Evolutionary conservation across 2,329 filamentous ascomycete species (phyloP).

Genomic region (Stachybotrys chlorohalonatus): DNA sequence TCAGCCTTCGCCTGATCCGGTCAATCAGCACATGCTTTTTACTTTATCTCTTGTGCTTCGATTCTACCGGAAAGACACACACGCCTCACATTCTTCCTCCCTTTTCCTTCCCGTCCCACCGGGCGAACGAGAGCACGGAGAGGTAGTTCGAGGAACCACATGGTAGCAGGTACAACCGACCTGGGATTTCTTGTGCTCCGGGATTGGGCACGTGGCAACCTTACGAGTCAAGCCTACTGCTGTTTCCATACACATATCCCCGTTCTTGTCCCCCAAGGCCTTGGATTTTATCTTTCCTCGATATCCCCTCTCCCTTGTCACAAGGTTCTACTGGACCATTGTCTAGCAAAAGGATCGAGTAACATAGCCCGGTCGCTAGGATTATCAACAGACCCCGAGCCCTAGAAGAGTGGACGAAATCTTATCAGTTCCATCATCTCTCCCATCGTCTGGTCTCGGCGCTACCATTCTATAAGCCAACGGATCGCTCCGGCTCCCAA

Average conservation of each 20-base stretch:
- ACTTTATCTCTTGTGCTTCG: neutral
- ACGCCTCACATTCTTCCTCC: neutral
- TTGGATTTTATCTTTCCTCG: too few species aligned
- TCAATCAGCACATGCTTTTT: neutral
- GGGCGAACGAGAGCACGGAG: too few species aligned
- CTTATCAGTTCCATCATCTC: neutral
- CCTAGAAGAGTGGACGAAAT: neutral
- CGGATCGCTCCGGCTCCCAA: constrained; percentile 18
- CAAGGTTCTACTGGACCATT: too few species aligned
- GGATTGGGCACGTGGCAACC: too few species aligned
- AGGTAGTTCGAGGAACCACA: too few species aligned
- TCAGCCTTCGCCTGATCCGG: neutral
- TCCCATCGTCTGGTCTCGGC: neutral
- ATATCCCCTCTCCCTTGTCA: too few species aligned
- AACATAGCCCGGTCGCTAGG: neutral
- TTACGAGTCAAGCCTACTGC: too few species aligned
- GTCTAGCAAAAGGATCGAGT: neutral
- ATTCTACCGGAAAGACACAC: constrained; percentile 5
- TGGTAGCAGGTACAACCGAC: too few species aligned
- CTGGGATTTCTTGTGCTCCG: too few species aligned
- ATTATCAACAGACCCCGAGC: neutral
- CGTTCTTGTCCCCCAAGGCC: too few species aligned
- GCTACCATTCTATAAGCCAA: neutral
- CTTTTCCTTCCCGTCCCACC: neutral
- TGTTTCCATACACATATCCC: too few species aligned